phyloP scores from a whole-genome alignment of 345 rosid genomes.

The Brassica cretica region DNA sequence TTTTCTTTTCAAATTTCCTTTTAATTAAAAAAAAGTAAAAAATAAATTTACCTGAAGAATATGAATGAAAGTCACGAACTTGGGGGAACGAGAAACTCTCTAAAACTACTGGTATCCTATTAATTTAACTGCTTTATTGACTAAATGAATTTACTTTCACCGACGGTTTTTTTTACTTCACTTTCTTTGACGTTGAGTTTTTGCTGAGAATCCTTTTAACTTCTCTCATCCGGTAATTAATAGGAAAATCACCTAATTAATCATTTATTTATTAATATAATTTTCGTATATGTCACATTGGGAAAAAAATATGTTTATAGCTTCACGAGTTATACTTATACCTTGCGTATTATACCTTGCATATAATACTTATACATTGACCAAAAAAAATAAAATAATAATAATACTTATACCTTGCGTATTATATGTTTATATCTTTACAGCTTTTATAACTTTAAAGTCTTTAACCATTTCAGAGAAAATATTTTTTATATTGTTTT shows the following conservation, averaged over 20 bases:
- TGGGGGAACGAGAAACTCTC: conserved; percentile 19
- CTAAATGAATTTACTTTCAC: conserved; percentile 7
- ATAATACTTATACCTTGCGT: conserved; percentile 18
- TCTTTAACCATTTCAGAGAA: neutral
- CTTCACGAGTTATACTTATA: neutral
- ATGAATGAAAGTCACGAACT: neutral
- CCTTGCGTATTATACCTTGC: too few species aligned
- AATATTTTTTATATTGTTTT: neutral
- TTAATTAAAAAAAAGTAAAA: neutral
- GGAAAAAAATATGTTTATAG: neutral
- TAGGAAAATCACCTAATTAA: neutral
- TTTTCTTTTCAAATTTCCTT: neutral
- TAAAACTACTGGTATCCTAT: conserved; percentile 22
- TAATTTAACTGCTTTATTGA: conserved; percentile 23
- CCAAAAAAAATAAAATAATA: too few species aligned
- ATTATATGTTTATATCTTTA: neutral
- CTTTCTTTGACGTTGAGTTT: neutral
- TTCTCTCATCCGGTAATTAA: neutral
- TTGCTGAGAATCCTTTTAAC: neutral
- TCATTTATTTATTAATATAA: neutral
- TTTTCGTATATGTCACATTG: neutral
- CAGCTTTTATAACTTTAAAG: conserved; percentile 2
- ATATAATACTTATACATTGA: too few species aligned
- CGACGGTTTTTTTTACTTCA: conserved; percentile 10
- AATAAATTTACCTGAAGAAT: neutral